A percentile compares a stretch with the other conserved stretches of the same genome.
Conservation (phyloP, 139 green algal species). For the Desmodesmus armatus region DNA sequence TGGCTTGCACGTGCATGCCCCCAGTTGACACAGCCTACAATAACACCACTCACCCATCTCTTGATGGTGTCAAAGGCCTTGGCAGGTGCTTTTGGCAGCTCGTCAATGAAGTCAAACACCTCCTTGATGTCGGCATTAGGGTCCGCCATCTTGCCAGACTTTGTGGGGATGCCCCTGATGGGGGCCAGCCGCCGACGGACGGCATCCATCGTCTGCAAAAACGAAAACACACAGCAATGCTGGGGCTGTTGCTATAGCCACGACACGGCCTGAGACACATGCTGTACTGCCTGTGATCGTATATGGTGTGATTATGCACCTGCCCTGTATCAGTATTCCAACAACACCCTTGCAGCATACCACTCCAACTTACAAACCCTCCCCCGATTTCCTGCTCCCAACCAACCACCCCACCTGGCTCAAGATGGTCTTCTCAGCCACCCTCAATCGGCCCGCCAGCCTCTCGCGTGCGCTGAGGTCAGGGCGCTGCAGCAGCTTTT, state of each 20-base stretch:
- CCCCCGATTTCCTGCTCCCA: too few species aligned
- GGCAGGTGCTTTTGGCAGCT: conserved; percentile 73
- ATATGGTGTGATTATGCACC: too few species aligned
- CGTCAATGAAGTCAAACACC: conserved; percentile 93
- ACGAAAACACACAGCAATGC: too few species aligned
- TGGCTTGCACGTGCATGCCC: too few species aligned
- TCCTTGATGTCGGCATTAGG: conserved; percentile 94
- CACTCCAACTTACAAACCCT: too few species aligned
- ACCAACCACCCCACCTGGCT: too few species aligned
- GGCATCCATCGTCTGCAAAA: conserved; percentile 82
- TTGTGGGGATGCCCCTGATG: conserved; percentile 97
- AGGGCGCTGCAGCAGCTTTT: conserved; percentile 52
- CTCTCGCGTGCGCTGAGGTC: conserved; percentile 52
- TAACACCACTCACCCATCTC: conserved; percentile 57
- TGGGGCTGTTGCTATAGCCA: too few species aligned
- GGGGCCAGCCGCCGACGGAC: conserved; percentile 88
- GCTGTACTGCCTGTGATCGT: too few species aligned
- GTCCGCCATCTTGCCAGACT: conserved; percentile 84
- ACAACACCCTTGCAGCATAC: too few species aligned
- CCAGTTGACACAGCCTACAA: too few species aligned
- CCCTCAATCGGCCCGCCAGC: conserved; percentile 71
- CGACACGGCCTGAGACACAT: too few species aligned
- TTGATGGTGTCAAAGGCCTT: conserved; percentile 72
- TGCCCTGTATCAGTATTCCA: too few species aligned
- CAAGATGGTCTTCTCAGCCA: conserved; percentile 84